Evolutionary conservation across 441 rosid species (phyloP).

Genomic region (Pelargonium fulgidum): DNA sequence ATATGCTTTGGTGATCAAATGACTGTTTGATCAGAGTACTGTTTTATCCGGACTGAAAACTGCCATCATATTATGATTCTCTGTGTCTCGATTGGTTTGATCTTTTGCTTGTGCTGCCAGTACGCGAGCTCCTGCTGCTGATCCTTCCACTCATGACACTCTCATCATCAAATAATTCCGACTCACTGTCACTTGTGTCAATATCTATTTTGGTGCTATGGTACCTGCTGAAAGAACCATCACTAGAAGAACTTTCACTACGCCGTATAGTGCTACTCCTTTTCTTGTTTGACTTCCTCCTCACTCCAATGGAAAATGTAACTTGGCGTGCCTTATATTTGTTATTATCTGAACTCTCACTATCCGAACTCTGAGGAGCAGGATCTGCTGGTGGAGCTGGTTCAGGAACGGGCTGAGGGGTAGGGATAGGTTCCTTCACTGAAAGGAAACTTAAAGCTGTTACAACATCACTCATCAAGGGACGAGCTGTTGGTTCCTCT

Average conservation of each 20-base stretch:
- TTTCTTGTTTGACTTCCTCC: not conserved
- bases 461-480: constrained; percentile 78
- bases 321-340: constrained; percentile 12
- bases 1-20: not conserved
- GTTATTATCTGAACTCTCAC: not conserved
- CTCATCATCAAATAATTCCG: not conserved
- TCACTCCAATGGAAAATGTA: not conserved
- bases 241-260: constrained; percentile 8
- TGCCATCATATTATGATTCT: not conserved
- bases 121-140: not conserved
- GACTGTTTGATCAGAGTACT: not conserved
- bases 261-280: constrained; percentile 3
- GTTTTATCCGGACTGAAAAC: not conserved
- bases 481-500: constrained; percentile 76
- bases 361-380: constrained; percentile 3
- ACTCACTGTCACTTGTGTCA: not conserved
- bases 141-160: not conserved
- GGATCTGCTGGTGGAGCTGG: constrained; percentile 27
- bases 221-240: constrained; percentile 16
- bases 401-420: constrained; percentile 26
- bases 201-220: not conserved
- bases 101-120: constrained; percentile 21
- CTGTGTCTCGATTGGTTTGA: not conserved
- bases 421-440: constrained; percentile 16
- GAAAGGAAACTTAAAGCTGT: constrained; percentile 70